Evolutionary conservation across 2,329 filamentous ascomycete genomes (phyloP).

Genomic region (Cordyceps militaris): DNA sequence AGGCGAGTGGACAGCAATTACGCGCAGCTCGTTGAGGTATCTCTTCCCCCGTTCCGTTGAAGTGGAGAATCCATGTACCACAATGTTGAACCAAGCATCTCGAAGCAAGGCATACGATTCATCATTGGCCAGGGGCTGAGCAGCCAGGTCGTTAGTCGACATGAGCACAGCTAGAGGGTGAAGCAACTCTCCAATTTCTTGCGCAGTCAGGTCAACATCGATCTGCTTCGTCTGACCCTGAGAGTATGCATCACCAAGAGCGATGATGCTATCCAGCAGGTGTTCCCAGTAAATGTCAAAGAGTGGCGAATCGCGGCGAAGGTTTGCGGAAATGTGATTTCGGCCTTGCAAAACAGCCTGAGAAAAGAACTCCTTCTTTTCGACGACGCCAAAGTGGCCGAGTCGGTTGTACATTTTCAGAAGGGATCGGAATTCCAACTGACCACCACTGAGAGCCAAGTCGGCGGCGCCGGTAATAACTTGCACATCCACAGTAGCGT

Average conservation of each 20-base stretch:
- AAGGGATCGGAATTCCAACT: constrained; percentile 76
- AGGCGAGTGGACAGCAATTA: constrained; percentile 80
- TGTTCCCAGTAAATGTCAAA: constrained; percentile 80
- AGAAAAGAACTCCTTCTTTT: constrained; percentile 59
- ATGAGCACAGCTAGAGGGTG: constrained; percentile 83
- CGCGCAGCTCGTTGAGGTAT: constrained; percentile 68
- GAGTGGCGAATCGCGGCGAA: constrained; percentile 62
- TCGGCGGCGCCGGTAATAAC: constrained; percentile 78
- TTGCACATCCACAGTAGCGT: constrained; percentile 68
- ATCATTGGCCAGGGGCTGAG: constrained; percentile 48
- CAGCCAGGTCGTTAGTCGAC: constrained; percentile 53
- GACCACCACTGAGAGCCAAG: constrained; percentile 68
- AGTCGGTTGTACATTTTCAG: constrained; percentile 77
- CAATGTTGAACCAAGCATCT: constrained; percentile 97
- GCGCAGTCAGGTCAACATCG: constrained; percentile 74
- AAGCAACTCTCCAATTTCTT: constrained; percentile 81
- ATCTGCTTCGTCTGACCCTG: constrained; percentile 65
- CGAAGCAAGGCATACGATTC: constrained; percentile 68
- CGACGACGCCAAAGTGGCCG: constrained; percentile 63
- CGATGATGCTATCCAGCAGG: constrained; percentile 79
- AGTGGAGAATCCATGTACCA: constrained; percentile 81
- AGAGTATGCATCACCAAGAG: constrained; percentile 79
- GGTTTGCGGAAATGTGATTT: constrained; percentile 65
- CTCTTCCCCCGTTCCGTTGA: constrained; percentile 66
- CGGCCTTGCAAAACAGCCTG: constrained; percentile 76